These are phyloP conservation scores for Testicularia cyperi DNA, from an alignment of 1,284 basidiomycete species.

Conservation along the genomic window DNA sequence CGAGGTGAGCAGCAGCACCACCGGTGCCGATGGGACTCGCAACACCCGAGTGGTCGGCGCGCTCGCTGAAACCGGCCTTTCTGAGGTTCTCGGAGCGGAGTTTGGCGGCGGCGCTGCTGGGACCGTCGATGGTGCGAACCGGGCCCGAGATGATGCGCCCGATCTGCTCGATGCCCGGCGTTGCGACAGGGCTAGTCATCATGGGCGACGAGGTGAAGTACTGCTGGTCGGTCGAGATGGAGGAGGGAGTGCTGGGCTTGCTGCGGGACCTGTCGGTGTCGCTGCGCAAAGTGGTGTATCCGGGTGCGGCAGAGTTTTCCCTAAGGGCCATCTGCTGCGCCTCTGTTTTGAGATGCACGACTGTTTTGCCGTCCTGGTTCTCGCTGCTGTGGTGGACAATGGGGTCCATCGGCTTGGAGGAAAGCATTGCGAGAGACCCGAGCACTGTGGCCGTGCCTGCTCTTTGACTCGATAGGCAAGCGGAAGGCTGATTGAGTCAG, in stretches of 20 bases:
- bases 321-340: slow-evolving; percentile 35
- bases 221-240: neutral
- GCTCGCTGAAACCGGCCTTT: slow-evolving; percentile 27
- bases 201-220: slow-evolving; percentile 10
- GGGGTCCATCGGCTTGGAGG: slow-evolving; percentile 41
- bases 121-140: slow-evolving; percentile 25
- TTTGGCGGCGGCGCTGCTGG: slow-evolving; percentile 21
- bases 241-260: no score
- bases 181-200: slow-evolving; percentile 12
- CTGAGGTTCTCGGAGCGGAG: slow-evolving; percentile 33
- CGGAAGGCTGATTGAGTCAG: no score
- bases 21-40: slow-evolving; percentile 40
- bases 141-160: slow-evolving; percentile 17
- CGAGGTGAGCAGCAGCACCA: slow-evolving; percentile 13
- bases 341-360: slow-evolving; percentile 31
- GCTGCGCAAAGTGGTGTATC: slow-evolving; percentile 28
- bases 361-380: slow-evolving; percentile 5
- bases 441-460: no score
- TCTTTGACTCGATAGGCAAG: no score
- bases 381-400: slow-evolving; percentile 30
- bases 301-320: slow-evolving; percentile 37
- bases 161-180: slow-evolving; percentile 1
- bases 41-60: slow-evolving; percentile 27
- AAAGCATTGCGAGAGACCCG: no score
- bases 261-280: no score